Conservation (phyloP, 441 rosid species). For the Hypseocharis bilobata region DNA sequence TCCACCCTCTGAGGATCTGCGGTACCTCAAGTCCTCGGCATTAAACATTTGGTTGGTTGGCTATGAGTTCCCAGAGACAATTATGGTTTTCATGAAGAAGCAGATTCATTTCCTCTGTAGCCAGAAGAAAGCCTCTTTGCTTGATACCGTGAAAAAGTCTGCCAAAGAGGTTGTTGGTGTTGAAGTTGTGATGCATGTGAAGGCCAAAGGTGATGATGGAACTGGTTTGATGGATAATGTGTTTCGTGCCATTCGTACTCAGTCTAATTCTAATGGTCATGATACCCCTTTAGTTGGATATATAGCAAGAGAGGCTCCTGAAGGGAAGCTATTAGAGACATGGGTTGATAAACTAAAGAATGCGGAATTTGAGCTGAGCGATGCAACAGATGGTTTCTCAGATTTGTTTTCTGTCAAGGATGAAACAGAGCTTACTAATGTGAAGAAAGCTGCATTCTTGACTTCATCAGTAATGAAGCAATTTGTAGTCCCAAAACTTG, state of each 20-base stretch:
- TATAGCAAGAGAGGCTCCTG: conserved; percentile 65
- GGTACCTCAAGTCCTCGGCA: conserved; percentile 76
- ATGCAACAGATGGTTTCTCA: conserved; percentile 59
- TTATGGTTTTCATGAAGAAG: conserved; percentile 66
- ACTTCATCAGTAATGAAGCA: conserved; percentile 57
- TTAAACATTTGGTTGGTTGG: conserved; percentile 78
- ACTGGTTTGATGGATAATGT: conserved; percentile 48
- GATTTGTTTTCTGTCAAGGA: conserved; percentile 74
- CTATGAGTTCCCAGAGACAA: conserved; percentile 83
- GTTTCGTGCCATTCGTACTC: conserved; percentile 43
- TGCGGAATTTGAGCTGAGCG: conserved; percentile 44
- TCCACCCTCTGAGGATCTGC: conserved; percentile 61
- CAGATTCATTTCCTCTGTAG: conserved; percentile 72
- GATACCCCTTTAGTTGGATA: conserved; percentile 50
- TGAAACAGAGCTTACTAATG: conserved; percentile 41
- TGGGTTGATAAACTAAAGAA: conserved; percentile 55
- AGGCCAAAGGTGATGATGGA: conserved; percentile 59
- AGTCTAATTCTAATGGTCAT: conserved; percentile 29
- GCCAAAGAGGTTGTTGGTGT: conserved; percentile 47
- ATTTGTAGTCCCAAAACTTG: conserved; percentile 70
- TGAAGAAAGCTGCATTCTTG: conserved; percentile 71
- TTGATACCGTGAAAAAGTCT: conserved; percentile 49
- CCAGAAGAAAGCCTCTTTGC: conserved; percentile 61
- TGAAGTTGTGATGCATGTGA: conserved; percentile 62
- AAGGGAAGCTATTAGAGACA: conserved; percentile 69